These are phyloP conservation scores for Entamoeba dispar DNA, from an alignment of 208 protist species.

Conservation along the genomic window DNA sequence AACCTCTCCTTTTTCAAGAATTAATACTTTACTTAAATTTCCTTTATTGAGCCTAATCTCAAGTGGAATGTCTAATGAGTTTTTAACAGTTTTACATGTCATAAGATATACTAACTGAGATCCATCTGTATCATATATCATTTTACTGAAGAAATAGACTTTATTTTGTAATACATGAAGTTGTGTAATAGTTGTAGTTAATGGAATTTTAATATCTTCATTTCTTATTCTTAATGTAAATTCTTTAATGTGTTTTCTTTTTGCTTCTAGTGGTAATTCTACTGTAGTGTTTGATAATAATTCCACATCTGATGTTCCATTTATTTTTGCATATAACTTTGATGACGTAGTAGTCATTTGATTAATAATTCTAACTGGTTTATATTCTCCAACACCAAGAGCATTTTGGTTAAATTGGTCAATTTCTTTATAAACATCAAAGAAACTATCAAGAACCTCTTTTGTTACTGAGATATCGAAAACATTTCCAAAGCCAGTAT, in stretches of 20 bases:
- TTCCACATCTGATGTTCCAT: neutral
- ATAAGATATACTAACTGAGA: neutral
- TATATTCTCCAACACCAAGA: neutral
- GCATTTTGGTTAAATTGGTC: neutral
- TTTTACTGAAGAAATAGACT: neutral
- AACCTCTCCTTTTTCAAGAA: neutral
- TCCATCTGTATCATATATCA: neutral
- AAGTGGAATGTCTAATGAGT: neutral
- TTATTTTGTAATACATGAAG: neutral
- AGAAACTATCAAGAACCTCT: neutral
- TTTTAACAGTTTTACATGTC: neutral
- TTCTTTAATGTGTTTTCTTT: neutral
- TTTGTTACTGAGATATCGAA: neutral
- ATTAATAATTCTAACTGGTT: neutral
- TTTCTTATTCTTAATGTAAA: neutral
- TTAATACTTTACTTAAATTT: neutral
- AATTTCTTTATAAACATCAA: neutral
- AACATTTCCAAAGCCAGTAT: neutral
- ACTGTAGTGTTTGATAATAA: neutral
- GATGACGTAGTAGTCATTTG: neutral
- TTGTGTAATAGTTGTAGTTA: neutral
- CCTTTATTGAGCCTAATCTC: neutral
- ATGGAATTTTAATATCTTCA: neutral
- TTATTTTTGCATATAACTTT: neutral
- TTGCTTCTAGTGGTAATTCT: neutral